phyloP scores from a whole-genome alignment of 2,329 filamentous ascomycete genomes.

The Stromatinia cepivora region DNA sequence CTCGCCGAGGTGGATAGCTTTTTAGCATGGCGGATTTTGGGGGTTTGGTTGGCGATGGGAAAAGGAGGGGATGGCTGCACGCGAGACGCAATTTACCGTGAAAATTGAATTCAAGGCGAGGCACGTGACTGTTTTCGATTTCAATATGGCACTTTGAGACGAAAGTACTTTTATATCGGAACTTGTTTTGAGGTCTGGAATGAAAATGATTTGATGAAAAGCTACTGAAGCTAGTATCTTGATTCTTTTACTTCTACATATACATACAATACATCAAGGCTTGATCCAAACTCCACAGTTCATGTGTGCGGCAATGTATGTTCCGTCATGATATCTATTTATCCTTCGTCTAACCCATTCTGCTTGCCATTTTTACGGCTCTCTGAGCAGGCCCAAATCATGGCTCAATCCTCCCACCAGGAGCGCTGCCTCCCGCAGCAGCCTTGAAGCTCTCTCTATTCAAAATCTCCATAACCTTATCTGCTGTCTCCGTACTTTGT shows the following conservation, averaged over 20 bases:
- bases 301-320: conserved; percentile 9
- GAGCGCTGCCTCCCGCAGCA: conserved; percentile 36
- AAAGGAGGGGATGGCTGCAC: background rate
- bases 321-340: background rate
- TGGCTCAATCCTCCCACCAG: conserved; percentile 29
- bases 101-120: background rate
- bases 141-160: background rate
- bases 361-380: background rate
- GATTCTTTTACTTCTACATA: conserved; percentile 19
- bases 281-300: background rate
- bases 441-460: conserved; percentile 50
- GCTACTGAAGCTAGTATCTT: background rate
- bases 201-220: background rate
- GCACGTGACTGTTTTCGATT: conserved; percentile 11
- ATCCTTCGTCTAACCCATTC: background rate
- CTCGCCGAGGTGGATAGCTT: background rate
- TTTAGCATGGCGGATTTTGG: conserved; percentile 7
- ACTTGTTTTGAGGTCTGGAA: background rate
- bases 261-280: conserved; percentile 18
- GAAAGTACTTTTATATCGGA: background rate
- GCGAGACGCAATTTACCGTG: conserved; percentile 8
- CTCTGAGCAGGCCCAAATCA: background rate
- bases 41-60: background rate
- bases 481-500: conserved; percentile 51
- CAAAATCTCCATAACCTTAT: conserved; percentile 59